These are phyloP conservation scores for Leccinum pachyderme DNA, from an alignment of 1,284 basidiomycete species.

Conservation along the genomic window DNA sequence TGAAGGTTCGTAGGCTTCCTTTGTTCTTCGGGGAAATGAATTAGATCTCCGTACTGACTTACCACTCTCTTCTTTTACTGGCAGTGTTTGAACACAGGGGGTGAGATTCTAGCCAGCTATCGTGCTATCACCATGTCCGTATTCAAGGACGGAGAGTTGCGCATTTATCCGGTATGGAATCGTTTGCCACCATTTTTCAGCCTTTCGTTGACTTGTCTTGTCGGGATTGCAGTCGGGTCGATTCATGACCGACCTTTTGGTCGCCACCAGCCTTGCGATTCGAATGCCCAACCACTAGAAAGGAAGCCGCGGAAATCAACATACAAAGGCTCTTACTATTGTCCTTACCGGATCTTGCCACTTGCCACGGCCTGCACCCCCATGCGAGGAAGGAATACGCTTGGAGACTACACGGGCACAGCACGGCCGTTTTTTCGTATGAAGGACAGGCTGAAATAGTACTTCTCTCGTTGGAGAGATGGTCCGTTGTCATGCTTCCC, in stretches of 20 bases:
- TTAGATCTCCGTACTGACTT: background rate
- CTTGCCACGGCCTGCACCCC: background rate
- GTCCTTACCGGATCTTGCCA: background rate
- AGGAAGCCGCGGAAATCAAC: background rate
- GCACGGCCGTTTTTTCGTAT: background rate
- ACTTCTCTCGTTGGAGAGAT: background rate
- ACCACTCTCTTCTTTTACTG: background rate
- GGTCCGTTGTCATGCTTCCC: background rate
- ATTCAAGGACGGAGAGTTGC: conserved; percentile 29
- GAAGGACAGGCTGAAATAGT: background rate
- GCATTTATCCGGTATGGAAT: conserved; percentile 26
- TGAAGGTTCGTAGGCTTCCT: conserved; percentile 21
- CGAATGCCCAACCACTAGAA: conserved; percentile 18
- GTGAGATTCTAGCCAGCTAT: conserved; percentile 28
- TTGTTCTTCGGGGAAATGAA: background rate
- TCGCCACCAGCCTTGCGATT: conserved; percentile 30
- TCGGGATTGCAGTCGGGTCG: conserved; percentile 20
- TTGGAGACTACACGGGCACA: background rate
- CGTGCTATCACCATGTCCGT: conserved; percentile 24
- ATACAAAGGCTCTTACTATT: background rate
- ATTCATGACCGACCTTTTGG: conserved; percentile 25
- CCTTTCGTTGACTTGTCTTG: background rate
- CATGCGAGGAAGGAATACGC: background rate
- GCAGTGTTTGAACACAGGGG: conserved; percentile 22
- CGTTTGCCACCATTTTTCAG: background rate